phyloP scores from a whole-genome alignment of 75 land plant species.

The Cunninghamia lanceolata region DNA sequence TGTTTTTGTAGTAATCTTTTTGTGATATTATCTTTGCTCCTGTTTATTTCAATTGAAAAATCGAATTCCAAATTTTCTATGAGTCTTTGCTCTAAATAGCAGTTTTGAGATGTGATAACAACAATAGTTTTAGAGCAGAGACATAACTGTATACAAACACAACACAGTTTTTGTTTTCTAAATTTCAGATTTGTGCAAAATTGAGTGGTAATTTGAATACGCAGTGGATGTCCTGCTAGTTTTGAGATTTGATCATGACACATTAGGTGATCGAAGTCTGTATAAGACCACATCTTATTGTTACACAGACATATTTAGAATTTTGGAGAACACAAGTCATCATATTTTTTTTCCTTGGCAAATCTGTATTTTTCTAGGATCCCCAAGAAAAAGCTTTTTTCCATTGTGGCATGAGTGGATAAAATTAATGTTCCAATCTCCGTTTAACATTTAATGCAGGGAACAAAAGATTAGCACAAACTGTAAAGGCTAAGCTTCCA shows the following conservation, averaged over 20 bases:
- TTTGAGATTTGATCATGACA: neutral
- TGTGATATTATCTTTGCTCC: no score
- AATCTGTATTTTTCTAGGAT: neutral
- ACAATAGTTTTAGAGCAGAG: neutral
- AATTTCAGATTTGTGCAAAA: neutral
- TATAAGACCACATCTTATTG: neutral
- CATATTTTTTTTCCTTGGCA: neutral
- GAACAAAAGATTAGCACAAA: neutral
- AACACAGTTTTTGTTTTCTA: neutral
- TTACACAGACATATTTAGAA: neutral
- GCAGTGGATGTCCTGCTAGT: neutral
- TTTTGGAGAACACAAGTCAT: neutral
- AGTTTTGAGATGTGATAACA: neutral
- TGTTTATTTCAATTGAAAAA: neutral
- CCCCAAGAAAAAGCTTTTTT: neutral
- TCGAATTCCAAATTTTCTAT: neutral
- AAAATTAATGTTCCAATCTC: neutral
- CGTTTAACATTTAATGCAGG: neutral
- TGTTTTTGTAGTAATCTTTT: neutral
- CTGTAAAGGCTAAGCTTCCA: neutral
- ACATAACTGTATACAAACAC: neutral
- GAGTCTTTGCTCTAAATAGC: neutral
- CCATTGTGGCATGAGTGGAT: neutral
- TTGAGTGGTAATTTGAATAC: neutral
- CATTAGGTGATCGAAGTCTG: neutral